Conservation (phyloP, 164 flowering plant species). For the Echeveria elegans region DNA sequence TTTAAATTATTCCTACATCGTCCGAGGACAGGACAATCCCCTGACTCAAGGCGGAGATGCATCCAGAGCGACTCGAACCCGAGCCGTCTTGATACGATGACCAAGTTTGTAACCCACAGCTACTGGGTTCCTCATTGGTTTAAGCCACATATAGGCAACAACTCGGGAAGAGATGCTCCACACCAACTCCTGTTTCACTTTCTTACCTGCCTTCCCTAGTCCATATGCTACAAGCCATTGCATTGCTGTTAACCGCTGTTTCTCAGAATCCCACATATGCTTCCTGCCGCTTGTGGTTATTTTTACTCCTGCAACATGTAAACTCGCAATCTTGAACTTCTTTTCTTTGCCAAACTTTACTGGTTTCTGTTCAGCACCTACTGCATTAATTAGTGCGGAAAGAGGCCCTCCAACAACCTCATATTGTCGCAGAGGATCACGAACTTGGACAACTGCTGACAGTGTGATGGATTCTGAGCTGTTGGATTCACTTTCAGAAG, state of each 20-base stretch:
- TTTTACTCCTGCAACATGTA: constrained; percentile 78
- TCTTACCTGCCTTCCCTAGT: constrained; percentile 55
- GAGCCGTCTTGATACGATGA: too few relatives aligned
- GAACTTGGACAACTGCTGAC: constrained; percentile 47
- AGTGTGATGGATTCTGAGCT: constrained; percentile 27
- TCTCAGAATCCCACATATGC: constrained; percentile 68
- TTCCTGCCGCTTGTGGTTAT: constrained; percentile 34
- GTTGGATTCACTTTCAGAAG: constrained; percentile 9
- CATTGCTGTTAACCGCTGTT: constrained; percentile 73
- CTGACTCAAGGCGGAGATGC: too few relatives aligned
- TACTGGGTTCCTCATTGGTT: constrained; percentile 81
- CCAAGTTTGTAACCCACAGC: too few relatives aligned
- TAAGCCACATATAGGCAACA: constrained; percentile 96
- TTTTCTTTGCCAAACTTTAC: constrained; percentile 32
- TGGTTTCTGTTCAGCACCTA: constrained; percentile 15
- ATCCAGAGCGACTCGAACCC: too few relatives aligned
- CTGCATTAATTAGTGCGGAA: constrained; percentile 51
- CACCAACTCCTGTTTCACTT: constrained; percentile 45
- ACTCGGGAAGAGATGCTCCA: constrained; percentile 89
- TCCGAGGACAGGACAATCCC: too few relatives aligned
- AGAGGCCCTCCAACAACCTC: constrained; percentile 85
- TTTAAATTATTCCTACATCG: too few relatives aligned
- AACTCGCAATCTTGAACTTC: constrained; percentile 53
- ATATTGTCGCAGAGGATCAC: constrained; percentile 69
- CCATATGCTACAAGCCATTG: constrained; percentile 87